Conservation (phyloP, 345 rosid species). For the Salix koriyanagi region DNA sequence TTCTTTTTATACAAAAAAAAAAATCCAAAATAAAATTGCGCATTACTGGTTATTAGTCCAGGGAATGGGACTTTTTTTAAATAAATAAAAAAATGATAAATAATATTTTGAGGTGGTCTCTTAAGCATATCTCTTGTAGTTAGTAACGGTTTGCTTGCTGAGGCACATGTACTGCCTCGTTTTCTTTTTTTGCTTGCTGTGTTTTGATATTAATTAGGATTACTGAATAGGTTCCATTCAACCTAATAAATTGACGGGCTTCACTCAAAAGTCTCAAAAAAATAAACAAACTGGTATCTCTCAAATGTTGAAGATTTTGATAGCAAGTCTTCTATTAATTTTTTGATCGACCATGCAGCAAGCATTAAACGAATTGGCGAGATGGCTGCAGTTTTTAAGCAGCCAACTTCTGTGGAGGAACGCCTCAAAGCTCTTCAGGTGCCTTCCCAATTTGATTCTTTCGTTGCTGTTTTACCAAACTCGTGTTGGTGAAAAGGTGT, state of each 20-base stretch:
- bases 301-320: neutral
- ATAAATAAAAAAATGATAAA: too few relatives aligned
- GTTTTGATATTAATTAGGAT: neutral
- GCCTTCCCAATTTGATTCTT: neutral
- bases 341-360: conserved; percentile 17
- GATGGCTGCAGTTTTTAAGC: conserved; percentile 55
- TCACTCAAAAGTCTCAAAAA: neutral
- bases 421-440: conserved; percentile 63
- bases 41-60: too few relatives aligned
- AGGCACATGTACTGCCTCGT: neutral
- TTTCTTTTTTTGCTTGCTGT: neutral
- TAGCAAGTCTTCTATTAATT: neutral
- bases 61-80: too few relatives aligned
- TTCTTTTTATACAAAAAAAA: too few relatives aligned
- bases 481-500: neutral
- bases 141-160: neutral
- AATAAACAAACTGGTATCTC: neutral
- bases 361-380: conserved; percentile 43
- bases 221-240: neutral
- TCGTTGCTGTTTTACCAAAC: neutral
- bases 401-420: conserved; percentile 44
- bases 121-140: neutral
- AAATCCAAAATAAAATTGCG: too few relatives aligned
- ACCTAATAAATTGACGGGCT: neutral
- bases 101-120: too few relatives aligned